Base-by-base conservation (phyloP, 768 basidiomycete genomes). In the Amanita fuliginea region DNA sequence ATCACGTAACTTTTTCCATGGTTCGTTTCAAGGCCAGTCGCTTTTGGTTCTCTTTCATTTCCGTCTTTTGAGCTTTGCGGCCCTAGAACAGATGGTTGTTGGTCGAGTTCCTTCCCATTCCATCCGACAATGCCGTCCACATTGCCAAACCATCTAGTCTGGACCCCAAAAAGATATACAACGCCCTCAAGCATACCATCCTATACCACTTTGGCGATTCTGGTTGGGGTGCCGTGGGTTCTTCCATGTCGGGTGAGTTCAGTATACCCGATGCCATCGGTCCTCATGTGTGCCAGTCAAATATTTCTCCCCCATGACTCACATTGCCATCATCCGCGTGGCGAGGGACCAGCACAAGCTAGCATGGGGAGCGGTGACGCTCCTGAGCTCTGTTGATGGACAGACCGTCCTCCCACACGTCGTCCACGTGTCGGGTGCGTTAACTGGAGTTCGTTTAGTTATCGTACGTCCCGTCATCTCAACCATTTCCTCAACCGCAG, bases 51-150 rank as follows among this genome's bases (percentile, higher is more conserved):
- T 42, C 49, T 24, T 39, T 16, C 7, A 11, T 33, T 32, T 9
- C 32, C 32, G 43, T 39, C 52, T 24, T 46, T 49, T 34, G 56
- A 26, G 36, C 32, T 32, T 4, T 42, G 2, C 22, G 7, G 21
- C 14, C 6, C 18, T 54, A 91, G 89, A 93, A 92, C 62, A 78
- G 91, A 33, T 92, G 90, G 86, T 65, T 94, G 9, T 78, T 95
- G 28, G 81, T 92, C 48, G 90, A 95, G 64, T 82, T 94, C 58
- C 75, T 93, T 33, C 67, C 73, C 1, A 62, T 76, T 7, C 62
- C 66, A 18, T 55, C 60, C 60, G 51, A 61, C 18, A 59, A 54
- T 41, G 52, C 47, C 41, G 62, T 44, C 16, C 51, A 46, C 47
- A 30, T 55, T 39, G 39, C 18, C 32, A 46, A 19, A 34, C 24